Conservation (phyloP, 1,284 basidiomycete species). For the Abortiporus biennis region DNA sequence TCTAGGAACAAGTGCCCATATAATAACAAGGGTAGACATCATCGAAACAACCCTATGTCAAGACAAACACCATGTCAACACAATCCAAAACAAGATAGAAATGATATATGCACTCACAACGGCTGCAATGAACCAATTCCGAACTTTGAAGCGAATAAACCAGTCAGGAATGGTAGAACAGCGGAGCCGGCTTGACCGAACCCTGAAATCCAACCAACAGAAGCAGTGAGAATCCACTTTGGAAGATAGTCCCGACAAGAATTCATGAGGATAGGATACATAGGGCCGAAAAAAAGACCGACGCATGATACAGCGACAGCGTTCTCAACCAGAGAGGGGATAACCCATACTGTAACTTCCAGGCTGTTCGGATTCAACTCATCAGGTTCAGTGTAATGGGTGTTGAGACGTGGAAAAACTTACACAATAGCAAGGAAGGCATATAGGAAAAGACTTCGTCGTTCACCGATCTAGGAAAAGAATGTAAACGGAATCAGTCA, state of each 20-base stretch:
- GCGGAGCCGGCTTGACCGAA: neutral
- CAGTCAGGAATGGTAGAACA: constrained; percentile 34
- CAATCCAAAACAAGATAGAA: neutral
- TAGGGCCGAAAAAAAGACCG: neutral
- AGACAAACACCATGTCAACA: neutral
- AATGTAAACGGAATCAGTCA: too few species aligned
- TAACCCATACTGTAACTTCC: too few species aligned
- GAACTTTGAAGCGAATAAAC: constrained; percentile 45
- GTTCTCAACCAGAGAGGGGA: neutral
- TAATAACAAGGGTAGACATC: constrained; percentile 25
- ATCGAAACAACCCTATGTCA: constrained; percentile 11
- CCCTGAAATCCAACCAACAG: neutral
- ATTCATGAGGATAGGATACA: neutral
- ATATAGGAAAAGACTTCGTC: neutral
- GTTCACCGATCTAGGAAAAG: neutral
- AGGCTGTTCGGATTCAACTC: neutral
- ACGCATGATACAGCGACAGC: neutral
- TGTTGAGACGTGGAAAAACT: neutral
- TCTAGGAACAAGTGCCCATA: constrained; percentile 25
- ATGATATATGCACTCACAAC: constrained; percentile 35
- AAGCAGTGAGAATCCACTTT: neutral
- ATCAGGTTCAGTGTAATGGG: neutral
- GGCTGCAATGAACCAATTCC: constrained; percentile 55
- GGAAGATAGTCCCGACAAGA: constrained; percentile 42
- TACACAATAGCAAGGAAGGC: neutral